These are phyloP conservation scores for Lunasporangiospora selenospora DNA, from an alignment of 192 early-diverging fungal genomes.

Conservation along the genomic window DNA sequence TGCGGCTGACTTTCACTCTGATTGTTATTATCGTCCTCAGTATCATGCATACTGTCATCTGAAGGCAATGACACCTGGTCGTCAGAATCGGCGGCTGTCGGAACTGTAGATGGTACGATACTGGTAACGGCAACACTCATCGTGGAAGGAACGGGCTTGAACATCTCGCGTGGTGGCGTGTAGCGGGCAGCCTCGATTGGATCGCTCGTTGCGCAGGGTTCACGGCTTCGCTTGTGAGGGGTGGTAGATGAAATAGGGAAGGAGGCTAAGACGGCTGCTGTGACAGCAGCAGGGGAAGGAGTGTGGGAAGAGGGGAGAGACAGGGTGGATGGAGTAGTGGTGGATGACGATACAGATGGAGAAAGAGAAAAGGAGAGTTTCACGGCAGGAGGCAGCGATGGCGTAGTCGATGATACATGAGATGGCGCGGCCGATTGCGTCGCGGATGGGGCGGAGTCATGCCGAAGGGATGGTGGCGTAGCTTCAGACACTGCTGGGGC, in stretches of 20 bases:
- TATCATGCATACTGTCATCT: background rate
- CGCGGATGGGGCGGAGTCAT: background rate
- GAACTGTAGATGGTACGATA: too few relatives aligned
- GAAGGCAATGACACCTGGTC: constrained; percentile 1
- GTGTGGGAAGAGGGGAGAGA: background rate
- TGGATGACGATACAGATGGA: background rate
- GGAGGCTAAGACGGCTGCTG: background rate
- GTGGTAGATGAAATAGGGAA: background rate
- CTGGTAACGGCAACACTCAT: background rate
- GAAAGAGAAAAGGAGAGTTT: background rate
- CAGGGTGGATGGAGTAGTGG: background rate
- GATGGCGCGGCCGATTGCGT: background rate
- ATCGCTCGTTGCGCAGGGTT: constrained; percentile 39
- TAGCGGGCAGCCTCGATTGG: constrained; percentile 43
- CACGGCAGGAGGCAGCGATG: background rate
- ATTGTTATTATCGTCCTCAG: background rate
- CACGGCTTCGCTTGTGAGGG: constrained; percentile 38
- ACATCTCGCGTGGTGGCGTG: constrained; percentile 45
- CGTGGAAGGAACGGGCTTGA: constrained; percentile 4
- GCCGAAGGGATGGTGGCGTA: background rate
- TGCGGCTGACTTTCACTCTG: background rate
- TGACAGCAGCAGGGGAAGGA: background rate
- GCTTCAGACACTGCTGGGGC: too few relatives aligned
- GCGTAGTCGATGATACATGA: background rate
- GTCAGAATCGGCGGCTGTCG: too few relatives aligned